phyloP scores from a whole-genome alignment of 2,329 filamentous ascomycete species.

The Colletotrichum sp. region DNA sequence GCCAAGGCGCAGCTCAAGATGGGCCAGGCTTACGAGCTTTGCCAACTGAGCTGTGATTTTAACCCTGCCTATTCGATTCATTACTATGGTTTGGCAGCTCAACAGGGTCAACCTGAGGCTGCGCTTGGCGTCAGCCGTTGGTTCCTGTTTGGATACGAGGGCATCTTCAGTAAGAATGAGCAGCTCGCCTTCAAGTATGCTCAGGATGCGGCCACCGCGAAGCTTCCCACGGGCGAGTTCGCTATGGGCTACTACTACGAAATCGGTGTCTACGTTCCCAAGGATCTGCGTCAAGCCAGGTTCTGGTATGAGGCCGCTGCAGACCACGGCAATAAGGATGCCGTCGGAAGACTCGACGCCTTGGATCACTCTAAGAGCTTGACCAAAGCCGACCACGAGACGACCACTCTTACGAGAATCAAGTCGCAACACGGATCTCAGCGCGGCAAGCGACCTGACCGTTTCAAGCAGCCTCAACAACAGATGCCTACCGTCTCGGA shows the following conservation, averaged over 20 bases:
- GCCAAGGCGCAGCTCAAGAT: constrained; percentile 97
- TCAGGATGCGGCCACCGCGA: constrained; percentile 80
- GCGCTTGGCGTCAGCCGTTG: constrained; percentile 97
- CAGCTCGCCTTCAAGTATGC: constrained; percentile 92
- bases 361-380: constrained; percentile 83
- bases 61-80: constrained; percentile 91
- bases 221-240: constrained; percentile 90
- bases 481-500: constrained; percentile 57
- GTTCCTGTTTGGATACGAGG: constrained; percentile 96
- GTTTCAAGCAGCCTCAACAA: constrained; percentile 52
- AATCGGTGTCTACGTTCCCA: constrained; percentile 90
- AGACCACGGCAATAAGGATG: constrained; percentile 91
- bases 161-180: constrained; percentile 93
- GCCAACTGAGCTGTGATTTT: constrained; percentile 92
- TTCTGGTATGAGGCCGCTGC: constrained; percentile 92
- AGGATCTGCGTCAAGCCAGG: constrained; percentile 80
- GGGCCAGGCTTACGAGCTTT: constrained; percentile 94
- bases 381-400: constrained; percentile 91
- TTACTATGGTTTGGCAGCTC: constrained; percentile 92
- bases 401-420: constrained; percentile 86
- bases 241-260: constrained; percentile 98
- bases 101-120: constrained; percentile 91
- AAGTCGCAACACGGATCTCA: constrained; percentile 80
- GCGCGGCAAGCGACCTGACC: constrained; percentile 64
- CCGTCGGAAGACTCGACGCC: constrained; percentile 79